phyloP scores from a whole-genome alignment of 2,329 filamentous ascomycete species.

The Alternaria metachromatica region DNA sequence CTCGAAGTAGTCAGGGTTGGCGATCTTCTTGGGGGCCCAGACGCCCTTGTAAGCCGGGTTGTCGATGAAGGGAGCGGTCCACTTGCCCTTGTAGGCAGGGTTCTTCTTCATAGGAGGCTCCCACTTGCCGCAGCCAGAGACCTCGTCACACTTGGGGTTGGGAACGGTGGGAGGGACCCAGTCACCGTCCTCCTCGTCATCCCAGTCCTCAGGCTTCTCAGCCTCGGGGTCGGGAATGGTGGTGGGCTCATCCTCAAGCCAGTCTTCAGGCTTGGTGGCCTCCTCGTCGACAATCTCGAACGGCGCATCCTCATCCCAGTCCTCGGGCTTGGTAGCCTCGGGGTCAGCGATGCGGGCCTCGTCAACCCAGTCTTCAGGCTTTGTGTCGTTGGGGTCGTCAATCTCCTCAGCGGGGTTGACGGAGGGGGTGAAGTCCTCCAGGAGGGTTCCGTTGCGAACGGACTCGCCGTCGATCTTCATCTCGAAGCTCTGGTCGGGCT shows the following conservation, averaged over 20 bases:
- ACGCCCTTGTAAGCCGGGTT: slow-evolving; percentile 98
- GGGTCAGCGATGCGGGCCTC: slow-evolving; percentile 90
- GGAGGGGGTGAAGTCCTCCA: slow-evolving; percentile 91
- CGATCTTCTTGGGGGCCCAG: slow-evolving; percentile 94
- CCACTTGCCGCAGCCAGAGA: slow-evolving; percentile 93
- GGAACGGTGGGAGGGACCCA: slow-evolving; percentile 88
- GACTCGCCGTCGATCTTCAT: slow-evolving; percentile 91
- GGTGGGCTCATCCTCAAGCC: slow-evolving; percentile 87
- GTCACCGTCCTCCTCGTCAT: slow-evolving; percentile 99
- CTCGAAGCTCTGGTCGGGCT: slow-evolving; percentile 93
- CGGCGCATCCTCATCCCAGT: slow-evolving; percentile 98
- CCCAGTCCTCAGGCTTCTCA: slow-evolving; percentile 98
- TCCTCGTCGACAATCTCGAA: slow-evolving; percentile 96
- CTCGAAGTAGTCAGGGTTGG: slow-evolving; percentile 95
- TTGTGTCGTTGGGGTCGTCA: slow-evolving; percentile 89
- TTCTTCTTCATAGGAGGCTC: slow-evolving; percentile 90
- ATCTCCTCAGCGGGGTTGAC: slow-evolving; percentile 96
- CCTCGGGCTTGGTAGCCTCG: slow-evolving; percentile 92
- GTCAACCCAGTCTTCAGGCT: slow-evolving; percentile 96
- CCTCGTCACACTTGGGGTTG: slow-evolving; percentile 96
- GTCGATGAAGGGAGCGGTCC: slow-evolving; percentile 89
- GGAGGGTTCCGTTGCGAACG: slow-evolving; percentile 86
- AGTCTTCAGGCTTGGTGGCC: slow-evolving; percentile 90
- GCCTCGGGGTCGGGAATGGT: slow-evolving; percentile 91
- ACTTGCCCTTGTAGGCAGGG: slow-evolving; percentile 98